phyloP scores from a whole-genome alignment of 192 early-diverging fungal species.

The Paraglomus brasilianum region DNA sequence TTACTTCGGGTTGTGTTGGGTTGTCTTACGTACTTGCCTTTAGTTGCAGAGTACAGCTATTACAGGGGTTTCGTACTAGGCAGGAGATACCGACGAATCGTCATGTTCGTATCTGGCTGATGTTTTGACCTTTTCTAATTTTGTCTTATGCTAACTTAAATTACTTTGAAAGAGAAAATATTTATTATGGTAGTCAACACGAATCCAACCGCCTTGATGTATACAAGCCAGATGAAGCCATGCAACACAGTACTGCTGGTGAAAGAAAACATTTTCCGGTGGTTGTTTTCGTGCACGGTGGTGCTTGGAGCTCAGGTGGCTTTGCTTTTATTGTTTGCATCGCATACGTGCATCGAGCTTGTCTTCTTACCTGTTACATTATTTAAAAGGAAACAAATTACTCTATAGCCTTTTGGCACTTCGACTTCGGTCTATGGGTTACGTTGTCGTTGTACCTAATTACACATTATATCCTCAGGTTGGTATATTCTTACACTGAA shows the following conservation, averaged over 20 bases:
- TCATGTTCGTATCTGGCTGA: no score
- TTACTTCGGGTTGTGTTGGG: conserved; percentile 25
- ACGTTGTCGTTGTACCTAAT: conserved; percentile 54
- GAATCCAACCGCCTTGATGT: conserved; percentile 33
- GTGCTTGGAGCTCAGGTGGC: conserved; percentile 51
- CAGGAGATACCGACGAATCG: neutral
- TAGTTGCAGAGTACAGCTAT: conserved; percentile 36
- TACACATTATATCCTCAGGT: conserved; percentile 55
- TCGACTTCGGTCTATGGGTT: conserved; percentile 51
- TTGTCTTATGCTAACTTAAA: no score
- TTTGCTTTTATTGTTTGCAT: neutral
- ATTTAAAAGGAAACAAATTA: conserved; percentile 31
- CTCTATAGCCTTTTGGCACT: conserved; percentile 51
- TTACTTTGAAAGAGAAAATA: conserved; percentile 18
- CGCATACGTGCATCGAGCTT: neutral
- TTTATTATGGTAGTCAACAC: conserved; percentile 14
- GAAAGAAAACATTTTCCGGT: conserved; percentile 35
- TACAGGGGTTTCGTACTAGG: conserved; percentile 39
- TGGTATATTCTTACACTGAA: conserved; percentile 2
- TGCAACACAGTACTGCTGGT: neutral
- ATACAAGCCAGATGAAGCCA: conserved; percentile 35
- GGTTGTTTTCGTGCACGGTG: conserved; percentile 57
- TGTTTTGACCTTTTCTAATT: no score
- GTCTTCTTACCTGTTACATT: neutral
- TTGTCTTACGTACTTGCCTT: conserved; percentile 32